Percentiles rank a stretch among this genome's conserved stretches.
phyloP scores from a whole-genome alignment of 345 rosid genomes.

The Camelina hispida region DNA sequence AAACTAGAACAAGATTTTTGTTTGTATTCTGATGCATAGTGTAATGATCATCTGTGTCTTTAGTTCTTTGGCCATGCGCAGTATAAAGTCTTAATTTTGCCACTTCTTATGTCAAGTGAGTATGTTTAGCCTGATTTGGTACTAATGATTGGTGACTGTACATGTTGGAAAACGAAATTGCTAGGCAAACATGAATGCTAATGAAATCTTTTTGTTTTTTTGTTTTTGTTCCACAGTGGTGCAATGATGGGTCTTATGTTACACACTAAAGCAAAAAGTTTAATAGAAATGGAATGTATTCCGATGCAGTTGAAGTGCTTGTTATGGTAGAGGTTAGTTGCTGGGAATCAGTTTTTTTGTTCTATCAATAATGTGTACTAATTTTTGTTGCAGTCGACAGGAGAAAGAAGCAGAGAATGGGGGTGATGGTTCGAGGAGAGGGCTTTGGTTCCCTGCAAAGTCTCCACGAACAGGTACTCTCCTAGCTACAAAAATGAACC shows the following conservation, averaged over 20 bases:
- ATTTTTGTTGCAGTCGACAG: neutral
- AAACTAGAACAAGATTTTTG: no score
- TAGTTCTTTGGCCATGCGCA: neutral
- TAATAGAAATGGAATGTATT: conserved; percentile 61
- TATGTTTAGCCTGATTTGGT: neutral
- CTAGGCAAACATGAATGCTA: neutral
- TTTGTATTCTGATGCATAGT: neutral
- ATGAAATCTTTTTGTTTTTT: neutral
- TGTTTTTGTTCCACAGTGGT: conserved; percentile 55
- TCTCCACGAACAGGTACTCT: no score
- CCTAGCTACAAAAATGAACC: no score
- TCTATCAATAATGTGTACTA: neutral
- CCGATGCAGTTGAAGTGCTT: conserved; percentile 90
- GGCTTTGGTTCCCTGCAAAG: no score
- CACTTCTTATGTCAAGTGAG: no score
- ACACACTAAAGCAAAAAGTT: conserved; percentile 74
- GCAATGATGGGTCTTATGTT: conserved; percentile 96
- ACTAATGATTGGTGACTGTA: conserved; percentile 67
- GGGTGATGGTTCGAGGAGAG: no score
- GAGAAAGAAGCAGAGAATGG: no score
- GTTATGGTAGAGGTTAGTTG: conserved; percentile 84
- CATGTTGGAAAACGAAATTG: neutral
- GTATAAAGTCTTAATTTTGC: neutral
- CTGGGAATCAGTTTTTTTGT: neutral
- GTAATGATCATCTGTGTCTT: neutral